Percentiles rank a stretch among this genome's conserved stretches.
Conservation (phyloP, 192 early-diverging fungal species). For the Podila verticillata region DNA sequence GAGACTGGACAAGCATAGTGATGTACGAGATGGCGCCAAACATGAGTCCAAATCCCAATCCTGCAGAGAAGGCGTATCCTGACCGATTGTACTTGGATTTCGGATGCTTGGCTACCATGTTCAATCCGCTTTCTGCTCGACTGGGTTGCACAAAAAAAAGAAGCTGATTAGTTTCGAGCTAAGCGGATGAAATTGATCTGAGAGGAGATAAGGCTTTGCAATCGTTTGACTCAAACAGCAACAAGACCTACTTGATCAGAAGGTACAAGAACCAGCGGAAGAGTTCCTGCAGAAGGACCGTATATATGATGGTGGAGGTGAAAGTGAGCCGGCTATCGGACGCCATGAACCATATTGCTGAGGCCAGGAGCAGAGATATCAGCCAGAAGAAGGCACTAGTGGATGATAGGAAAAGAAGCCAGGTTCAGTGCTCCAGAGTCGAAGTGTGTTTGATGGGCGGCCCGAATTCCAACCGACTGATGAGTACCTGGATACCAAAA, state of each 20-base stretch:
- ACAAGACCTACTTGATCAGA: conserved; percentile 56
- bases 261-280: conserved; percentile 72
- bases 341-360: conserved; percentile 75
- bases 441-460: not conserved
- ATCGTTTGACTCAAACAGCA: not conserved
- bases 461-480: not conserved
- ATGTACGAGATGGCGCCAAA: conserved; percentile 76
- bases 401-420: not conserved
- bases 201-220: not conserved
- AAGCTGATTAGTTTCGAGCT: not conserved
- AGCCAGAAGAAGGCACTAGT: conserved; percentile 87
- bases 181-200: too few species aligned
- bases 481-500: conserved; percentile 76
- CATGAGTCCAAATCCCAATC: conserved; percentile 80
- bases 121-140: conserved; percentile 73
- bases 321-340: conserved; percentile 51
- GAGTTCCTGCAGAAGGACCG: conserved; percentile 72
- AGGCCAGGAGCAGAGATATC: conserved; percentile 74
- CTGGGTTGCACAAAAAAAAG: conserved; percentile 17
- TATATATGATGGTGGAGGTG: conserved; percentile 64
- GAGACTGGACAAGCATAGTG: conserved; percentile 70
- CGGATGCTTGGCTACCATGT: conserved; percentile 67
- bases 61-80: conserved; percentile 74
- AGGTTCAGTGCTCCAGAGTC: not conserved
- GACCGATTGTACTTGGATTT: conserved; percentile 73